A percentile compares a stretch with the other conserved stretches of the same genome.
Evolutionary conservation across 2,329 filamentous ascomycete genomes (phyloP).

Genomic region (Penicillium concentricum): DNA sequence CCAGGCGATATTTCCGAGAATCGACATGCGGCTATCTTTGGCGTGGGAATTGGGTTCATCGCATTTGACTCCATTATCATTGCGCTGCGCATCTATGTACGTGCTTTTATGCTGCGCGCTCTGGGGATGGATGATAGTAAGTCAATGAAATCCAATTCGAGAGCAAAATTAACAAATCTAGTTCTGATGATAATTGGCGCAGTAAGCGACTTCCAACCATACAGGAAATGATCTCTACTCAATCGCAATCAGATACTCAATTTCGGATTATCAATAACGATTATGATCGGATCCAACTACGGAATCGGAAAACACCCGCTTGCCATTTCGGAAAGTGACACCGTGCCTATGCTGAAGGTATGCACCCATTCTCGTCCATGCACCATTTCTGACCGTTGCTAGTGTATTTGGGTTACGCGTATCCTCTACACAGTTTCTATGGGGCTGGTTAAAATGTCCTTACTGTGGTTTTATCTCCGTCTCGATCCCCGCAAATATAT

Average conservation of each 20-base stretch:
- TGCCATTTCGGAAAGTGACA: neutral
- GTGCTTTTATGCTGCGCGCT: slow-evolving; percentile 4
- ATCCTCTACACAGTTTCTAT: slow-evolving; percentile 8
- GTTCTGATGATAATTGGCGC: neutral
- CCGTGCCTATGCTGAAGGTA: neutral
- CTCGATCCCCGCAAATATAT: slow-evolving; percentile 11
- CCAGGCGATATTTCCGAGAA: neutral
- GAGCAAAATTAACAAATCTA: neutral
- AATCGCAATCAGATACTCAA: neutral
- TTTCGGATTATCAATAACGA: neutral
- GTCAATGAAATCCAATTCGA: neutral
- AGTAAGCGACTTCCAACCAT: neutral
- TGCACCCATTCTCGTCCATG: neutral
- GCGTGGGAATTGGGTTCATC: slow-evolving; percentile 7
- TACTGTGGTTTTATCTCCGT: slow-evolving; percentile 14
- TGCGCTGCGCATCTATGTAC: slow-evolving; percentile 7
- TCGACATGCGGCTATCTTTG: slow-evolving; percentile 3
- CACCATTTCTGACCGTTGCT: neutral
- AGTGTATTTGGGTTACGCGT: slow-evolving; percentile 2
- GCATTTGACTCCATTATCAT: slow-evolving; percentile 7
- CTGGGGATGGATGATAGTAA: slow-evolving; percentile 10
- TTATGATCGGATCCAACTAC: neutral
- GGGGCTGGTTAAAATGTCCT: slow-evolving; percentile 11
- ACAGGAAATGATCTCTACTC: neutral
- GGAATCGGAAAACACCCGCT: neutral